Evolutionary conservation across 129 eudicot genomes (phyloP).

Genomic region (Saussurea involucrata): DNA sequence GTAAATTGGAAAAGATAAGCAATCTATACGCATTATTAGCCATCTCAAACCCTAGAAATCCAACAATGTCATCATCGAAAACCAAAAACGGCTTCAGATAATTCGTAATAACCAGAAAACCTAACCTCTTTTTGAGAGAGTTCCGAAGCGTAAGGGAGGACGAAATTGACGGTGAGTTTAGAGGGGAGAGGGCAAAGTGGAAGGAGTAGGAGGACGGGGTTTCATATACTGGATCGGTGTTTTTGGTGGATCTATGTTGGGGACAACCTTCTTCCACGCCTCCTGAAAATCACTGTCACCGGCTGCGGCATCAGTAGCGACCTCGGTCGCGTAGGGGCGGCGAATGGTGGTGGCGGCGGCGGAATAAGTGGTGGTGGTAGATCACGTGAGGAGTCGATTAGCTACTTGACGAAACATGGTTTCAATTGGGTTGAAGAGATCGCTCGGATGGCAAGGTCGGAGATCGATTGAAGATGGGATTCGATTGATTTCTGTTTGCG

Average conservation of each 20-base stretch:
- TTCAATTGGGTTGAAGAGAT: not conserved
- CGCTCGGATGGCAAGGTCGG: slow-evolving; percentile 41
- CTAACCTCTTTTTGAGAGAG: slow-evolving; percentile 54
- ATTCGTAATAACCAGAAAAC: not conserved
- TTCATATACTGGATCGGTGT: slow-evolving; percentile 62
- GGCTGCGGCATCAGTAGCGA: slow-evolving; percentile 29
- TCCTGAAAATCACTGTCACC: slow-evolving; percentile 45
- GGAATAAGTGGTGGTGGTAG: slow-evolving; percentile 27
- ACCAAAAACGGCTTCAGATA: not conserved
- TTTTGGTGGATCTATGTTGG: slow-evolving; percentile 74
- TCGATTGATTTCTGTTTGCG: too few species aligned
- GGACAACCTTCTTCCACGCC: slow-evolving; percentile 68
- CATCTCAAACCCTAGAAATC: slow-evolving; percentile 5
- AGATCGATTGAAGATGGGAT: slow-evolving; percentile 12
- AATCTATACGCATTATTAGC: not conserved
- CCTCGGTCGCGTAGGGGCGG: slow-evolving; percentile 52
- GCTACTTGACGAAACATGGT: slow-evolving; percentile 68
- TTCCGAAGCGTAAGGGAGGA: slow-evolving; percentile 58
- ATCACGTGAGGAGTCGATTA: slow-evolving; percentile 41
- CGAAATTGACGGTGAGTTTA: slow-evolving; percentile 74
- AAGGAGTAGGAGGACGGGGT: slow-evolving; percentile 63
- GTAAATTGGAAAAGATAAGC: not conserved
- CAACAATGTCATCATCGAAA: not conserved
- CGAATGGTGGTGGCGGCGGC: slow-evolving; percentile 34
- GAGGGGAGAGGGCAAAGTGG: slow-evolving; percentile 64